Percentiles rank a stretch among this genome's conserved stretches.
Conservation (phyloP, 345 rosid species). For the Psidium friedrichsthalianum region DNA sequence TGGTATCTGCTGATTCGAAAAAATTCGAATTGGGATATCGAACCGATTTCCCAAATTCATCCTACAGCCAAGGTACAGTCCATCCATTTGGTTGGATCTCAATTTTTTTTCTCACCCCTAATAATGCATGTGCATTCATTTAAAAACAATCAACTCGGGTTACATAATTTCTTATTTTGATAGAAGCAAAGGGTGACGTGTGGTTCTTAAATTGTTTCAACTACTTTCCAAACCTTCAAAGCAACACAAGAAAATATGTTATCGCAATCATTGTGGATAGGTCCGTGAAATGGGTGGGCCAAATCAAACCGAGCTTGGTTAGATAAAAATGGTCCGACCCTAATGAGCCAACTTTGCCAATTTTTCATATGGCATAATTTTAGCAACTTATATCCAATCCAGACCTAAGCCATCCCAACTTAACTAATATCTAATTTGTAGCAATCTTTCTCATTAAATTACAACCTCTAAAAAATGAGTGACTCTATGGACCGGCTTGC, state of each 20-base stretch:
- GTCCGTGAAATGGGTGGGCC: fast-evolving
- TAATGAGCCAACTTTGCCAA: background rate
- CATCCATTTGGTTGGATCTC: too few species aligned
- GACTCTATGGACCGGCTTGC: background rate
- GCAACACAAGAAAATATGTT: background rate
- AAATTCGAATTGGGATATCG: too few species aligned
- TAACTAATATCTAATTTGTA: background rate
- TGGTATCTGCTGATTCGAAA: too few species aligned
- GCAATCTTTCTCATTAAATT: background rate
- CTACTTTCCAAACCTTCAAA: background rate
- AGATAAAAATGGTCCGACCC: fast-evolving
- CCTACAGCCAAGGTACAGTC: too few species aligned
- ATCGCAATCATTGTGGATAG: fast-evolving
- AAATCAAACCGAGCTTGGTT: fast-evolving
- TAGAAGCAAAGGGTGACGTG: background rate
- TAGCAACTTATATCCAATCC: too few species aligned
- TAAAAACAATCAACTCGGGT: background rate
- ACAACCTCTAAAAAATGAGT: background rate
- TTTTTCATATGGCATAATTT: fast-evolving
- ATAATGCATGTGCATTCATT: background rate
- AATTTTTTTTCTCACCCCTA: too few species aligned
- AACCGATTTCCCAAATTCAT: too few species aligned
- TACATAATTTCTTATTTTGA: background rate
- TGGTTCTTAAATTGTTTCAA: background rate
- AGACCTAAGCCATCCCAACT: fast-evolving